Base-by-base conservation (phyloP, 495 filamentous ascomycete genomes). In the Pseudomonodictys pantanalensis region DNA sequence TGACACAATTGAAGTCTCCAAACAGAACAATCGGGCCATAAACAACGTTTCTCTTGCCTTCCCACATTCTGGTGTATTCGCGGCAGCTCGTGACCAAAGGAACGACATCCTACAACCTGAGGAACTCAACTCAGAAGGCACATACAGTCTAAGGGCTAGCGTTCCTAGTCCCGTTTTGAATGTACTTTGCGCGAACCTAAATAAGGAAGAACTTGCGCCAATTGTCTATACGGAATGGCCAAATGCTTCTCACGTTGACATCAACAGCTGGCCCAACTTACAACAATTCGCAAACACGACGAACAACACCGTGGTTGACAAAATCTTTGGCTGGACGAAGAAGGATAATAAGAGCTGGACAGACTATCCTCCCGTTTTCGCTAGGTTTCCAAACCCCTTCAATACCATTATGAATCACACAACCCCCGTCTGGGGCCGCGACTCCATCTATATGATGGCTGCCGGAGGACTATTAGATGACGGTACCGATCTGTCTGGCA, bases 21-120 rank as follows among this genome's bases (percentile, higher is more conserved):
- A 69, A 2, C 57, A 71, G 26, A 68, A 80, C 60, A 53, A 33
- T 17, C 75, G 86, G 32, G 72, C 86, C 41, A 68, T 90, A 56
- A 84, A 88, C 70, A 91, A 90, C 64, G 80, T 90, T 38, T 88
- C 85, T 0, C 78, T 90, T 61, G 84, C 86, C 1, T 84, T 90
- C 77, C 88, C 88, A 0, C 87, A 91, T 55, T 76, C 81, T 2
- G 85, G 85, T 1, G 73, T 92, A 3, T 79, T 85, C 24, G 69
- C 70, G 20, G 87, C 87, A 2, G 82, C 83, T 0, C 75, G 74
- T 23, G 76, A 88, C 60, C 62, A 72, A 0, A 70, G 58, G 24
- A 92, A 91, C 67, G 64, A 70, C 2, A 88, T 92, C 44, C 66
- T 83, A 38, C 86, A 90, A 61, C 87, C 88, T 0, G 71, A 77